These are phyloP conservation scores for Chalaropsis ovoidea DNA, from an alignment of 2,329 filamentous ascomycete species.

Conservation along the genomic window DNA sequence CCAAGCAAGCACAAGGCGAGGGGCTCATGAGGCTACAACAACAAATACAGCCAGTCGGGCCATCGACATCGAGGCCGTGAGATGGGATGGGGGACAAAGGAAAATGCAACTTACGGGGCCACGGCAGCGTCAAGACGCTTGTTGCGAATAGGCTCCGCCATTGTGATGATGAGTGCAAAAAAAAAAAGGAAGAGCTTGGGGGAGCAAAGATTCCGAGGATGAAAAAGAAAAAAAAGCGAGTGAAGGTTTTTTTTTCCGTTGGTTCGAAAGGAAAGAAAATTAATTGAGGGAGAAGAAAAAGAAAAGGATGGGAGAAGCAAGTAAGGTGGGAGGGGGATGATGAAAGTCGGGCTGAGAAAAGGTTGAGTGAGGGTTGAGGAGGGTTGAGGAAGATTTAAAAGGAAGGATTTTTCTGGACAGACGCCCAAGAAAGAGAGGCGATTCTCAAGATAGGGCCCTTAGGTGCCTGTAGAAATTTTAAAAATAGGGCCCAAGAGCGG, in stretches of 20 bases:
- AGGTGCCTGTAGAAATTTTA: neutral
- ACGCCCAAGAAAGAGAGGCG: neutral
- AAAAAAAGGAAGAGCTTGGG: slow-evolving; percentile 27
- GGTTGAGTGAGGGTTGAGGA: slow-evolving; percentile 22
- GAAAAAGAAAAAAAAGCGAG: slow-evolving; percentile 18
- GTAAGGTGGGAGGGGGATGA: slow-evolving; percentile 30
- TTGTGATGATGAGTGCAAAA: slow-evolving; percentile 32
- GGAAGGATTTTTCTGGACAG: slow-evolving; percentile 8
- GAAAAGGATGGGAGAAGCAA: slow-evolving; percentile 29
- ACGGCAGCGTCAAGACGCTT: slow-evolving; percentile 47
- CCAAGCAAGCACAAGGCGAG: neutral
- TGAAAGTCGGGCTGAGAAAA: slow-evolving; percentile 23
- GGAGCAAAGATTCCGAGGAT: neutral
- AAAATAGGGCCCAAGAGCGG: too few relatives aligned
- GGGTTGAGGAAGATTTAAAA: slow-evolving; percentile 8
- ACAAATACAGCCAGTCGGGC: too few relatives aligned
- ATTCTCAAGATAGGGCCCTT: neutral
- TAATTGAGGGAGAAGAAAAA: slow-evolving; percentile 27
- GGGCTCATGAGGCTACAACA: too few relatives aligned
- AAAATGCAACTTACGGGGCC: slow-evolving; percentile 45
- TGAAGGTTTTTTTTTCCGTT: slow-evolving; percentile 15
- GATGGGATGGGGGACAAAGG: slow-evolving; percentile 23
- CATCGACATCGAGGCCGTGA: neutral
- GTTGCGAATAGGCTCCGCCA: slow-evolving; percentile 56
- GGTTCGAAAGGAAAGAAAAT: slow-evolving; percentile 30